Base-by-base conservation (phyloP, 208 protist genomes). In the Crithidia bombi region DNA sequence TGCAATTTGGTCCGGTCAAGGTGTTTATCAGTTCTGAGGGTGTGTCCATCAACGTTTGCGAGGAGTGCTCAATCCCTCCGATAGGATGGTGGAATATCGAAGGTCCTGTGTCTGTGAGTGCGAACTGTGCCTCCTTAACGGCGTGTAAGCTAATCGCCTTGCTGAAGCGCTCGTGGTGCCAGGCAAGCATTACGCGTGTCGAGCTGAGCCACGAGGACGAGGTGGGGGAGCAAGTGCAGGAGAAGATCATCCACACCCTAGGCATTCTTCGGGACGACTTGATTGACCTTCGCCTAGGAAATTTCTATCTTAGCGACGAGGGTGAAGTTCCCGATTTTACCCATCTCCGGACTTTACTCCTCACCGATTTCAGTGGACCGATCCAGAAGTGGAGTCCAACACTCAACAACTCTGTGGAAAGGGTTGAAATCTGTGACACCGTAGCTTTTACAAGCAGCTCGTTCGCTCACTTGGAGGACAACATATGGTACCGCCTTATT, bases 21-120 rank as follows among this genome's bases (percentile, higher is more conserved):
- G 3, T 63, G 15, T 41, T 21, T 2, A 23, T 54, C 2, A 26
- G 11, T 17, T 19, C 25, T 6, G n/a, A 39, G 2, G 30, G 36
- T 3, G 3, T 54, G 1, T 25, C 3, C 0, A 32, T 65, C 4
- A 23, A 15, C 6, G 46, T 69, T 4, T 2, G 2, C 6, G 23
- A 17, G 0, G 62, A 76, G 17, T 21, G 10, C 9, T 12, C 46
- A 4, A 14, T 61, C 9, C 62, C 62, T 36, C 70, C 62, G 10
- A 7, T 76, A 2, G 46, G 33, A 3, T 76, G 70, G 70, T 69
- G 70, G 70, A 35, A 47, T 36, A 52, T 43, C 23, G 33, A 56
- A 5, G 70, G 62, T 3, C 0, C 3, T 51, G 55, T 58, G 4
- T 21, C 44, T 21, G 23, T 76, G 15, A 38, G 3, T 14, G 41